Base-by-base conservation (phyloP, 805 yeast species). In the Saccharomyces jurei region DNA sequence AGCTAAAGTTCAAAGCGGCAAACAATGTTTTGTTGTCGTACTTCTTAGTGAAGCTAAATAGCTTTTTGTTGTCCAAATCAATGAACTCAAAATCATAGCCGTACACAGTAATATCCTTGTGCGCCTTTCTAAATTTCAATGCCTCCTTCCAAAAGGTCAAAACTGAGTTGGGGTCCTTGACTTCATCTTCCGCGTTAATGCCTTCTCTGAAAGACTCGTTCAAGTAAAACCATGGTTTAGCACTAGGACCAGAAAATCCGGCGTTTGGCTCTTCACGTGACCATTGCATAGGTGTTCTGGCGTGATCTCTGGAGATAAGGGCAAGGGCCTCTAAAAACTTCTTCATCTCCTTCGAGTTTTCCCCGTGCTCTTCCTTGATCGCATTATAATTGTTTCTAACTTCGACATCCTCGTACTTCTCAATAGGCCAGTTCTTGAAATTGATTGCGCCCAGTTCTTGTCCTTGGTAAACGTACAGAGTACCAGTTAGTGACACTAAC, bases 281-380 rank as follows among this genome's bases (percentile, higher is more conserved):
- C 84, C 84, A 81, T 59, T 79, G 84, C 57, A 81, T 77, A 21
- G 84, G 84, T 22, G 82, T 73, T 65, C 84, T 74, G 9, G 81
- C 76, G 60, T 80, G 73, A 61, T 80, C 84, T 62, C 84, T 72
- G 13, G 81, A 77, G 22, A 74, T 48, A 53, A 75, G 58, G 53
- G 70, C 67, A 55, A 77, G 64, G 36, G 58, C 65, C 51, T 71
- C 72, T 66, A 73, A 55, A 51, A 73, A 65, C 29, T 62, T 58
- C 44, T 63, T 63, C 49, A 68, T 57, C 53, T 63, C 57, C 49
- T 65, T 67, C 3, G 67, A 63, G 46, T 61, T 62, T 27, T 66
- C 60, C 31, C 63, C 65, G 14, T 60, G 58, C 51, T 53, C 60
- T 50, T 60, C 62, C 58, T 56, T 62, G 54, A 69, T 74, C 31